Evolutionary conservation across 78 protist genomes (phyloP).

Genomic region (Diacronema lutheri): DNA sequence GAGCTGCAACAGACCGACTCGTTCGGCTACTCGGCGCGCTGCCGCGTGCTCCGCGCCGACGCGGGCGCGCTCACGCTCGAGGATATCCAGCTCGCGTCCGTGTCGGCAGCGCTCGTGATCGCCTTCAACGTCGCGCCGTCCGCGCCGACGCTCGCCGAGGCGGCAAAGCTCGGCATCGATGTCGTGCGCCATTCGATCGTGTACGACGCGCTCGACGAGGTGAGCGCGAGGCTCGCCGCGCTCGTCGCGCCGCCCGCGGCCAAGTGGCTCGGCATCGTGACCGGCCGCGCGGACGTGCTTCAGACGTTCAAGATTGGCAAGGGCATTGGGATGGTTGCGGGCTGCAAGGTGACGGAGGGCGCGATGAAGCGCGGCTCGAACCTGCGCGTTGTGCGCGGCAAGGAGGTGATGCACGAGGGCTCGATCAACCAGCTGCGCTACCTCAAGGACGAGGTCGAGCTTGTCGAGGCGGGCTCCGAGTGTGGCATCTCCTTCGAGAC

Average conservation of each 20-base stretch:
- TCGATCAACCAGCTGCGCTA: background rate
- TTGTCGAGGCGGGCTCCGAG: background rate
- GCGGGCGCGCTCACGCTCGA: background rate
- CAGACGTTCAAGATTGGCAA: slow-evolving; percentile 5
- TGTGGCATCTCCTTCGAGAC: slow-evolving; percentile 9
- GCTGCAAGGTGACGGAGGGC: background rate
- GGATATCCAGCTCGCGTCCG: slow-evolving; percentile 11
- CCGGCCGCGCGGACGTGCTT: background rate
- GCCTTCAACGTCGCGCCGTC: background rate
- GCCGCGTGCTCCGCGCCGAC: slow-evolving; percentile 17
- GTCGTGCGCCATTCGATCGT: background rate
- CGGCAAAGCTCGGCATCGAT: background rate
- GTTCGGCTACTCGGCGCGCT: background rate
- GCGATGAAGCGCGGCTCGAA: background rate
- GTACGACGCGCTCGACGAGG: slow-evolving; percentile 9
- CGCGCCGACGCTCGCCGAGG: background rate
- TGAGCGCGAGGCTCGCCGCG: background rate
- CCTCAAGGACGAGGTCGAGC: background rate
- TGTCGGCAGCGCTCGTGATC: background rate
- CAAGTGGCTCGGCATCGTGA: background rate
- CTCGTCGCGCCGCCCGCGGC: background rate
- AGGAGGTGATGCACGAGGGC: slow-evolving; percentile 4
- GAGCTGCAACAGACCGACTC: background rate
- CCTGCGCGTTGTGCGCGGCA: slow-evolving; percentile 5
- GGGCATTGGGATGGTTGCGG: background rate